Evolutionary conservation across 1,139 yeast genomes (phyloP), one percentile per base, ranked within the genome.

Genomic region (Candida tropicalis): DNA sequence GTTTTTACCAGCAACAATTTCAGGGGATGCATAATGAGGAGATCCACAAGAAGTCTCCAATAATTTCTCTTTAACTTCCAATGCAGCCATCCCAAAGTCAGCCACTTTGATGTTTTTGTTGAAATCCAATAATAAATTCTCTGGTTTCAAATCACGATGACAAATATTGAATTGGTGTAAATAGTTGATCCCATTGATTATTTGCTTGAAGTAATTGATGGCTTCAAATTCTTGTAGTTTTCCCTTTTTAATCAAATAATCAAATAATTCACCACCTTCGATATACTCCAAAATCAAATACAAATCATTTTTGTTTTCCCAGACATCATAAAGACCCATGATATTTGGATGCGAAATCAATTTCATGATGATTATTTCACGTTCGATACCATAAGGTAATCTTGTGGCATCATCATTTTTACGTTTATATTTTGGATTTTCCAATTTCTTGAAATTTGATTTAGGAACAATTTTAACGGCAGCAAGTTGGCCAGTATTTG

Each of bases 31-130:
- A 66, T 93, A 93, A 65, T 95, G 99, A 17, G 99, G 99, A 17
- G 97, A 89, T 1, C 99, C 99, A 67, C 99, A 93, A 25, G 95
- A 85, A 1, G 99, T 93, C 62, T 93, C 97, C 45, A 95, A 73
- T 59, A 93, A 69, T 56, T 87, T 80, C 55, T 86, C 95, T 45
- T 81, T 79, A 32, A 95, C 84, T 63, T 93, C 99, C 39, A 93
- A 71, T 2, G 99, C 99, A n/a, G 99, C 99, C 99, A 93, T 95
- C 32, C 99, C 99, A 63, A 93, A 93, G 67, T 93, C 99, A 12
- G 99, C 99, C 54, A 93, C 91, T 63, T 93, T 93, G 64, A 93
- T 90, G 62, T 88, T 90, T 52, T 85, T 81, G 62, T 88, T 79
- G 62, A 86, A 84, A 67, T 95, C 99, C 38, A 93, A 72, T 39